Base-by-base conservation (phyloP, 2,329 filamentous ascomycete genomes). In the Colletotrichum sp. region DNA sequence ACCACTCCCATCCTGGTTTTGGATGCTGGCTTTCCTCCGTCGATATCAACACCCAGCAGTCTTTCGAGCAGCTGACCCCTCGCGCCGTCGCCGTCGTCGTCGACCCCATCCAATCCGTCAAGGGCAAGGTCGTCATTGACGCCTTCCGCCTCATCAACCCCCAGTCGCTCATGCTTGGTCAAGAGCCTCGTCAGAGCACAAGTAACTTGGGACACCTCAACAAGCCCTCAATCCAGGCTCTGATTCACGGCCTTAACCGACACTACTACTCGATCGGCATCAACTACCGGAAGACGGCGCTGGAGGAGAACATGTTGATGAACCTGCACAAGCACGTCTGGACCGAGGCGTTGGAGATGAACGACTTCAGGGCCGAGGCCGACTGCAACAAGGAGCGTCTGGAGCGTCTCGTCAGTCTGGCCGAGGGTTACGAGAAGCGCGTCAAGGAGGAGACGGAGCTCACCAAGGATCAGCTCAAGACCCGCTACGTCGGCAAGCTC, bases 301-400 rank as follows among this genome's bases (percentile, higher is more conserved):
- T 99, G 67, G 97, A 99, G 85, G 98, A 99, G 90, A 99, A 98
- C 87, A 99, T 99, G 97, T 87, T 99, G 82, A 99, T 99, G 98
- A 99, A 99, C 85, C 89, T 99, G 79, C 97, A 99, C 91, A 99
- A 99, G 90, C 97, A 99, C 80, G 96, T 98, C 60, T 99, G 97
- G 97, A 99, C 98, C 1, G 97, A 99, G 86, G 97, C 96, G 7
- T 87, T 99, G 79, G 93, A 98, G 84, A 99, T 99, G 96, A 95
- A 96, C 77, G 96, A 99, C 86, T 99, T 99, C 90, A 92, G 93
- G 79, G 88, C 92, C 73, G 96, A 99, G 84, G 95, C 93, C 72
- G 89, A 93, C 79, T 92, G 94, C 84, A 99, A 98, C 84, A 95
- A 96, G 84, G 96, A 98, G 71, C 92, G 94, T 78, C 90, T 99